phyloP scores from a whole-genome alignment of 108 stramenopile genomes.

The Hondaea fermentalgiana region DNA sequence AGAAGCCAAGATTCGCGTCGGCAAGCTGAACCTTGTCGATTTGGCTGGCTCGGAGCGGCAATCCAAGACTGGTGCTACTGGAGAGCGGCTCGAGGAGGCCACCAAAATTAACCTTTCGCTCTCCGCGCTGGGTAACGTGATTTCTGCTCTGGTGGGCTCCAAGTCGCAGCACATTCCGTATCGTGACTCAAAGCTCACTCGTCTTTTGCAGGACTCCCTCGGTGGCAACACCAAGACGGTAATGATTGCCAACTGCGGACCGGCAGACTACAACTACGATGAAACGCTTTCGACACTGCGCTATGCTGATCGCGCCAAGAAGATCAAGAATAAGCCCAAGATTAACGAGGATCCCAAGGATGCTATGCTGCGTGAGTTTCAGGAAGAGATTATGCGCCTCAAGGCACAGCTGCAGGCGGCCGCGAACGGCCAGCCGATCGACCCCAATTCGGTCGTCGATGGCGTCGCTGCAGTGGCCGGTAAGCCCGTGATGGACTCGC shows the following conservation, averaged over 20 bases:
- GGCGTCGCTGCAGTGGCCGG: conserved; percentile 7
- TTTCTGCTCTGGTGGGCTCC: conserved; percentile 83
- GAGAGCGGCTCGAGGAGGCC: conserved; percentile 77
- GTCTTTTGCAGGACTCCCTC: conserved; percentile 91
- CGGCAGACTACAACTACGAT: conserved; percentile 93
- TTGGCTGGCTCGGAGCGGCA: conserved; percentile 88
- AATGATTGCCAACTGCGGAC: conserved; percentile 89
- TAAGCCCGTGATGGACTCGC: conserved; percentile 13
- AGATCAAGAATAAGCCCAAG: conserved; percentile 97
- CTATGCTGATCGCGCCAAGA: conserved; percentile 97
- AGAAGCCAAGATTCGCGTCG: conserved; percentile 70
- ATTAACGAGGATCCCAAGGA: conserved; percentile 95
- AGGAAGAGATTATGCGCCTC: conserved; percentile 60
- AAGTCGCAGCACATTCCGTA: conserved; percentile 92
- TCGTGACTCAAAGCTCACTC: conserved; percentile 95
- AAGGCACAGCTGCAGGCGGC: conserved; percentile 4
- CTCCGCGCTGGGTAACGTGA: conserved; percentile 68
- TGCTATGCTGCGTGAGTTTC: conserved; percentile 83
- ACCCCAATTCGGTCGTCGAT: neutral
- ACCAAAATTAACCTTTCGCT: conserved; percentile 71
- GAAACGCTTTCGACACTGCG: conserved; percentile 93
- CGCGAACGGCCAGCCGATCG: neutral
- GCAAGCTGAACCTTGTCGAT: conserved; percentile 94
- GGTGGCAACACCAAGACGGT: conserved; percentile 85
- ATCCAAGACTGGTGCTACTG: conserved; percentile 90